Conservation (phyloP, 345 rosid genomes). For the Aethionema arabicum region DNA sequence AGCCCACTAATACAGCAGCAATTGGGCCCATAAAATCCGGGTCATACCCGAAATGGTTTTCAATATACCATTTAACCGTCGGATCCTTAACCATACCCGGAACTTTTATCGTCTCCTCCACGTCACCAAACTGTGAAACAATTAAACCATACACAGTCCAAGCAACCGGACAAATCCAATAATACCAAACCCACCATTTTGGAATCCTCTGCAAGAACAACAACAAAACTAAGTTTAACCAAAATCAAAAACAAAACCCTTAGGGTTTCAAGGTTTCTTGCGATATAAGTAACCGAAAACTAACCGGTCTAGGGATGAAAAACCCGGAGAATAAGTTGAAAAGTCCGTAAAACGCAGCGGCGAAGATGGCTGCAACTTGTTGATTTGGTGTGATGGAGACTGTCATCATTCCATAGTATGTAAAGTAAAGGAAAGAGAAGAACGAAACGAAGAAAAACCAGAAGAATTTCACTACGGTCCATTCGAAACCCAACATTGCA, state of each 20-base stretch:
- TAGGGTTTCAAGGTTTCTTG: constrained; percentile 13
- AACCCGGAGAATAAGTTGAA: constrained; percentile 90
- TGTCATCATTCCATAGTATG: constrained; percentile 96
- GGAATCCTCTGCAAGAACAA: constrained; percentile 47
- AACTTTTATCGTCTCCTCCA: constrained; percentile 39
- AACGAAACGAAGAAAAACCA: constrained; percentile 85
- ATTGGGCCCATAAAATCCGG: constrained; percentile 63
- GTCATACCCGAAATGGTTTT: constrained; percentile 58
- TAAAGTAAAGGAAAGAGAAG: constrained; percentile 89
- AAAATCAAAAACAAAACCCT: neutral
- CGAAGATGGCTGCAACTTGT: constrained; percentile 75
- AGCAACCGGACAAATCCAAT: constrained; percentile 84
- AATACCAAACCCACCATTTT: constrained; percentile 94
- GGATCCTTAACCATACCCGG: constrained; percentile 41
- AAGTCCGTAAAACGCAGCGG: constrained; percentile 65
- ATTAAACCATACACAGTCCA: constrained; percentile 81
- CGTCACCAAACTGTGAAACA: constrained; percentile 69
- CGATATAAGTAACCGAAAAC: constrained; percentile 9
- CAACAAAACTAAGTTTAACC: neutral
- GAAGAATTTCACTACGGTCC: constrained; percentile 72
- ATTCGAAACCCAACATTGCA: constrained; percentile 72
- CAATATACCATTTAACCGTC: constrained; percentile 44
- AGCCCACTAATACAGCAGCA: constrained; percentile 63
- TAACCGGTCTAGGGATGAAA: constrained; percentile 82
- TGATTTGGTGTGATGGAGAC: constrained; percentile 84